Base-by-base conservation (phyloP, 2,329 filamentous ascomycete genomes). In the Aspergillus melleus region DNA sequence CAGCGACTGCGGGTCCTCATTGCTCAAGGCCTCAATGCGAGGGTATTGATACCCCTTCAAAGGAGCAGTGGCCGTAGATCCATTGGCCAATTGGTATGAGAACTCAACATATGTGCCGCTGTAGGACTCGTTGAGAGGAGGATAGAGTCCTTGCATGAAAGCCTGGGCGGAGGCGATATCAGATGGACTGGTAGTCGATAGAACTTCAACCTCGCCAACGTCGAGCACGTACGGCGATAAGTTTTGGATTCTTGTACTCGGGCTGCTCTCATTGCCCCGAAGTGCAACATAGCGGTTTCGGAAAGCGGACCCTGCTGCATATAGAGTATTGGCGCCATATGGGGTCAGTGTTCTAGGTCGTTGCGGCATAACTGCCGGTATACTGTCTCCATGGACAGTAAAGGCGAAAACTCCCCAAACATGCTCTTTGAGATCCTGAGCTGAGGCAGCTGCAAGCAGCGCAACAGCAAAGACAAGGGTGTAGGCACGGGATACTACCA, bases 71-170 rank as follows among this genome's bases (percentile, higher is more conserved):
- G 82, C 67, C 42, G 71, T 70, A 2, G 74, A 76, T 1, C 80
- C 79, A 70, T 87, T 83, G n/a, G 81, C 77, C 22, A 83, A 69
- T 10, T 79, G 65, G 19, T 74, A 77, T n/a, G 76, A 72, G 6
- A 72, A 67, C 22, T 75, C 65, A 42, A 71, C 63, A 55, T 70
- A 69, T 20, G 70, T 68, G 51, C 69, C 64, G 57, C 72, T 73
- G 52, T 76, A 71, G 3, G 71, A 68, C 52, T 72, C 70, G 1
- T 66, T 67, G 3, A 77, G 63, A 12, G 84, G 84, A 36, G 85
- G 85, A 68, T 87, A 88, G 10, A 88, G 72, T 8, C 84, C 85
- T 68, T 87, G 84, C 77, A 88, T 80, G 66, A 87, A 87, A 2
- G 86, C 84, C 64, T 85, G 82, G 12, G 84, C 84, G 3, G 84